Evolutionary conservation across 1,139 yeast species (phyloP).

Genomic region (Yamadazyma atmosphaerica): DNA sequence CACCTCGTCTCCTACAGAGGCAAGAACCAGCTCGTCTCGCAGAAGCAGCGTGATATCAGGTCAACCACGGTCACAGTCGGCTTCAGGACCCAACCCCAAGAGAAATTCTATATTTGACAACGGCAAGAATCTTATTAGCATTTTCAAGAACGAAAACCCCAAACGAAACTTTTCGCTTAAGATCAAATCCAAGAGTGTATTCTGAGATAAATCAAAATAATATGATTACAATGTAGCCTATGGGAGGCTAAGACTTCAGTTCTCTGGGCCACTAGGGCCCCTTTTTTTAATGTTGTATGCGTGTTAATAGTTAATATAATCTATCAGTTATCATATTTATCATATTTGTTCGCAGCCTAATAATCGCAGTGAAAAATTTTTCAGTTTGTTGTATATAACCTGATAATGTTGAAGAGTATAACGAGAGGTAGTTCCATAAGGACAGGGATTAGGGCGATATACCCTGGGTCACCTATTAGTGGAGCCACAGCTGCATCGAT

Average conservation of each 20-base stretch:
- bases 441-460: too few species aligned
- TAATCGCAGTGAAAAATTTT: background rate
- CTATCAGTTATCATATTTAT: background rate
- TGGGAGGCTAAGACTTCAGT: too few species aligned
- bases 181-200: constrained; percentile 19
- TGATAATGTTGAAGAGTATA: background rate
- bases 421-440: background rate
- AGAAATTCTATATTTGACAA: constrained; percentile 9
- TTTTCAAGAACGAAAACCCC: constrained; percentile 18
- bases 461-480: too few species aligned
- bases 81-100: constrained; percentile 1
- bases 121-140: constrained; percentile 17
- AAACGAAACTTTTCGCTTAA: constrained; percentile 19
- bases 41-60: too few species aligned
- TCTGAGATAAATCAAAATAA: constrained; percentile 9
- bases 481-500: too few species aligned
- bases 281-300: background rate
- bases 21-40: too few species aligned
- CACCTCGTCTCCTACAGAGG: background rate
- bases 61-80: background rate
- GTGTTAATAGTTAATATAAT: background rate
- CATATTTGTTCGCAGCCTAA: too few species aligned
- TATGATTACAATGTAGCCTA: too few species aligned
- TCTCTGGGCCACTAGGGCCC: background rate
- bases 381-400: background rate